Evolutionary conservation across 441 rosid genomes (phyloP).

Genomic region (Sinapis alba): DNA sequence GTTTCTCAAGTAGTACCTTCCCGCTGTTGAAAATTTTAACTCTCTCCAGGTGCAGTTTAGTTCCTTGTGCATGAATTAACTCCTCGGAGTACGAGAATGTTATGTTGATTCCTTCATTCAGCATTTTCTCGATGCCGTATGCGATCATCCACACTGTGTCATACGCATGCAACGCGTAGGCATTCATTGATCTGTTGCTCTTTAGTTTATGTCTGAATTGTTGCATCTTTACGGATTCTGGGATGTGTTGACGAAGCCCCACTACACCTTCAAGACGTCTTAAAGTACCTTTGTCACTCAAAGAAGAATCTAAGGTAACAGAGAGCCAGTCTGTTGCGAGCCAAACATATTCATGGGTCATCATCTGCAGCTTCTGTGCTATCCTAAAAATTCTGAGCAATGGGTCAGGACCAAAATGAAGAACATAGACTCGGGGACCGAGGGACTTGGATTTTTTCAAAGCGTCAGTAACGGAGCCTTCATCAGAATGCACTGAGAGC

Average conservation of each 20-base stretch:
- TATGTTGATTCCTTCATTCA: slow-evolving; percentile 52
- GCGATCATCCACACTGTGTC: slow-evolving; percentile 91
- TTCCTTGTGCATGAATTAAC: slow-evolving; percentile 36
- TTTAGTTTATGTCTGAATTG: slow-evolving; percentile 55
- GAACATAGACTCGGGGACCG: slow-evolving; percentile 76
- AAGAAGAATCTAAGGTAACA: slow-evolving; percentile 67
- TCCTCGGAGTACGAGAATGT: slow-evolving; percentile 56
- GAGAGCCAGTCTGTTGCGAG: slow-evolving; percentile 92
- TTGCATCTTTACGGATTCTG: slow-evolving; percentile 53
- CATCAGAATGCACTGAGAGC: slow-evolving; percentile 48
- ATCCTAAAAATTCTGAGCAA: slow-evolving; percentile 55
- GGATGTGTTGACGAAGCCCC: slow-evolving; percentile 70
- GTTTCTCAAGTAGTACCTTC: slow-evolving; percentile 43
- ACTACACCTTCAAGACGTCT: slow-evolving; percentile 62
- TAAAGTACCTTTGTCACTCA: slow-evolving; percentile 38
- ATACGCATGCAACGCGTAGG: slow-evolving; percentile 76
- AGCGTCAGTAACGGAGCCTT: slow-evolving; percentile 41
- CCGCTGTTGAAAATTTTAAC: slow-evolving; percentile 71
- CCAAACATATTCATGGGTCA: slow-evolving; percentile 74
- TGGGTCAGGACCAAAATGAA: slow-evolving; percentile 77
- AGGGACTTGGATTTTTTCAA: slow-evolving; percentile 55
- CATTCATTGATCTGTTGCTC: slow-evolving; percentile 49
- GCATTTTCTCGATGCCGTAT: slow-evolving; percentile 52
- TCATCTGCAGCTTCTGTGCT: slow-evolving; percentile 72
- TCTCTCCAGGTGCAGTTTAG: slow-evolving; percentile 47